These are phyloP conservation scores for Blastobotrys elegans DNA, from an alignment of 1,139 yeast genomes.

Conservation along the genomic window DNA sequence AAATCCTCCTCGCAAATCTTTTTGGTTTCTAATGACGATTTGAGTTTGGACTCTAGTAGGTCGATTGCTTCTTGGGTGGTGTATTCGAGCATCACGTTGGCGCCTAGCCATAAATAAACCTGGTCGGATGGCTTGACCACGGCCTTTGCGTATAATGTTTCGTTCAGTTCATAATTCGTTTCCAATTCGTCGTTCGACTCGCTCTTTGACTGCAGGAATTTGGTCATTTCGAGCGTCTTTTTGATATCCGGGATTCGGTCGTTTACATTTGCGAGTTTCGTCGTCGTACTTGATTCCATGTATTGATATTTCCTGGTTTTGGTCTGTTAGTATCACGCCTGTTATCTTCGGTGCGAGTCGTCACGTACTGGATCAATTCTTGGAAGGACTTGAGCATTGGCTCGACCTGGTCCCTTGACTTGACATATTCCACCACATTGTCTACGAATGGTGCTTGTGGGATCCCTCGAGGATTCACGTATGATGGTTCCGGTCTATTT, in stretches of 20 bases:
- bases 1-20: conserved; percentile 71
- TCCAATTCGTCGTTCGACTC: conserved; percentile 45
- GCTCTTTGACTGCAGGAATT: conserved; percentile 49
- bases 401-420: conserved; percentile 67
- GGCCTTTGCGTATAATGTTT: conserved; percentile 85
- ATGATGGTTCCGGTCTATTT: conserved; percentile 18
- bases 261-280: conserved; percentile 61
- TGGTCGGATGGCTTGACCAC: conserved; percentile 53
- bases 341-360: neutral
- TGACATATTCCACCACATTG: conserved; percentile 69
- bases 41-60: conserved; percentile 58
- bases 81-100: conserved; percentile 95
- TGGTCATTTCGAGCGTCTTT: conserved; percentile 72
- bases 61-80: conserved; percentile 82
- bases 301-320: conserved; percentile 57
- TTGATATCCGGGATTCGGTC: conserved; percentile 85
- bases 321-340: neutral
- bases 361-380: conserved; percentile 54
- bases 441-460: conserved; percentile 96
- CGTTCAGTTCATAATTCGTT: conserved; percentile 85
- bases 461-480: conserved; percentile 78
- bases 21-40: conserved; percentile 57
- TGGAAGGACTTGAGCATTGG: conserved; percentile 63
- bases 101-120: conserved; percentile 92
- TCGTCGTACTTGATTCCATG: conserved; percentile 69